Percentiles rank a stretch among this genome's conserved stretches.
phyloP scores from a whole-genome alignment of 441 rosid genomes.

The Francoa sonchifolia region DNA sequence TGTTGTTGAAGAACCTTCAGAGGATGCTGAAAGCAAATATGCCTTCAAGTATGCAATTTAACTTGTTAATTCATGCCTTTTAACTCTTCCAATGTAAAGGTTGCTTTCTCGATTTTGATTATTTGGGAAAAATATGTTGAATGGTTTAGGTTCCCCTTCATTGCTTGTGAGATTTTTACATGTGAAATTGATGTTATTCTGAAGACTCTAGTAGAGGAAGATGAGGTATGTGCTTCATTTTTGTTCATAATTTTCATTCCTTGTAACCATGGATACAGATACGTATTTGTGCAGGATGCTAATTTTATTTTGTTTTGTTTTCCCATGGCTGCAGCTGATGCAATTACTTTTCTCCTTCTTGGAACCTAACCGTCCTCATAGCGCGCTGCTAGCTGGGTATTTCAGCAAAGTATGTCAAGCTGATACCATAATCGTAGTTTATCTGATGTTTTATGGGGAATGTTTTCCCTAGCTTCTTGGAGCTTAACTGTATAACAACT shows the following conservation, averaged over 20 bases:
- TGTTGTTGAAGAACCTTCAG: conserved; percentile 65
- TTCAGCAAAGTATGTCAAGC: conserved; percentile 68
- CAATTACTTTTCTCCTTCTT: conserved; percentile 83
- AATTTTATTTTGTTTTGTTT: conserved; percentile 6
- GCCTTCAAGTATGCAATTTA: conserved; percentile 63
- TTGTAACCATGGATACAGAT: conserved; percentile 6
- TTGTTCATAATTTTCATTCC: conserved; percentile 2
- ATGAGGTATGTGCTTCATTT: conserved; percentile 39
- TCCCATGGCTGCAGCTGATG: conserved; percentile 52
- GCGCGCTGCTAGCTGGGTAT: conserved; percentile 90
- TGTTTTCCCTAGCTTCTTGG: conserved; percentile 5
- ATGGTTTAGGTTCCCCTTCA: conserved; percentile 72
- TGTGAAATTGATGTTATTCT: conserved; percentile 94
- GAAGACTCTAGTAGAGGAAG: conserved; percentile 83
- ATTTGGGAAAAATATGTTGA: conserved; percentile 1
- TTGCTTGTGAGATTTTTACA: conserved; percentile 91
- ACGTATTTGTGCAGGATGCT: background rate
- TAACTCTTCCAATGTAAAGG: background rate
- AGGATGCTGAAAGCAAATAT: conserved; percentile 72
- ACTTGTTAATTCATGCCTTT: conserved; percentile 4
- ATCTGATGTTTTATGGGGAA: background rate
- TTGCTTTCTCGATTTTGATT: conserved; percentile 9
- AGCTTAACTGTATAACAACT: too few relatives aligned
- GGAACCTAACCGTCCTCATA: conserved; percentile 80
- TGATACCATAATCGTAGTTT: conserved; percentile 1